Evolutionary conservation across 768 basidiomycete species (phyloP).

Genomic region (Termitomyces titanicus): DNA sequence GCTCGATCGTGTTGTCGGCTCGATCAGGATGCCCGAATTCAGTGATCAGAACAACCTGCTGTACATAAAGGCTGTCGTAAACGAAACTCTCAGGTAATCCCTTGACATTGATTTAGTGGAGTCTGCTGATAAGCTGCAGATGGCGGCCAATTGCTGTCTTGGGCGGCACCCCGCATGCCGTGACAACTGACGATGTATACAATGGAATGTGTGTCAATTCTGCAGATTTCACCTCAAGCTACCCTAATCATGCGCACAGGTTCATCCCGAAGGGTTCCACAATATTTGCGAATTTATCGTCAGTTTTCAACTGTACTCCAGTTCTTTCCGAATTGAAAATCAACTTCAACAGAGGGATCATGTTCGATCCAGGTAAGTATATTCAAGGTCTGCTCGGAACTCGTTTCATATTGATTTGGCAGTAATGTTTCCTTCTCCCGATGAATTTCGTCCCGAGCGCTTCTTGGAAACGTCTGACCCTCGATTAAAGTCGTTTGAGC

Average conservation of each 20-base stretch:
- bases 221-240: not conserved
- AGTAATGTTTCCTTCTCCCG: conserved; percentile 7
- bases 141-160: conserved; percentile 14
- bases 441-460: conserved; percentile 21
- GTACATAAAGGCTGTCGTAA: conserved; percentile 14
- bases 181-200: conserved; percentile 12
- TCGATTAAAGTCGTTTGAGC: conserved; percentile 6
- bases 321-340: not conserved
- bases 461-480: conserved; percentile 7
- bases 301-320: not conserved
- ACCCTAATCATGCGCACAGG: not conserved
- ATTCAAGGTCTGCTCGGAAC: not conserved
- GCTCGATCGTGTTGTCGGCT: conserved; percentile 12
- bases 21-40: conserved; percentile 11
- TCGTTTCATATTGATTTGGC: not conserved
- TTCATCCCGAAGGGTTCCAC: conserved; percentile 13
- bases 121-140: conserved; percentile 1
- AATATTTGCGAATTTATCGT: conserved; percentile 9
- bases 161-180: conserved; percentile 13
- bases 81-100: conserved; percentile 14
- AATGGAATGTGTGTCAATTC: conserved; percentile 5
- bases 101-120: not conserved
- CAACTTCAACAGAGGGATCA: conserved; percentile 3
- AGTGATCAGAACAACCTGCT: conserved; percentile 11
- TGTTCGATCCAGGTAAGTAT: conserved; percentile 13